A percentile compares a stretch with the other conserved stretches of the same genome.
Conservation (phyloP, 441 rosid species). For the Croton setiger region DNA sequence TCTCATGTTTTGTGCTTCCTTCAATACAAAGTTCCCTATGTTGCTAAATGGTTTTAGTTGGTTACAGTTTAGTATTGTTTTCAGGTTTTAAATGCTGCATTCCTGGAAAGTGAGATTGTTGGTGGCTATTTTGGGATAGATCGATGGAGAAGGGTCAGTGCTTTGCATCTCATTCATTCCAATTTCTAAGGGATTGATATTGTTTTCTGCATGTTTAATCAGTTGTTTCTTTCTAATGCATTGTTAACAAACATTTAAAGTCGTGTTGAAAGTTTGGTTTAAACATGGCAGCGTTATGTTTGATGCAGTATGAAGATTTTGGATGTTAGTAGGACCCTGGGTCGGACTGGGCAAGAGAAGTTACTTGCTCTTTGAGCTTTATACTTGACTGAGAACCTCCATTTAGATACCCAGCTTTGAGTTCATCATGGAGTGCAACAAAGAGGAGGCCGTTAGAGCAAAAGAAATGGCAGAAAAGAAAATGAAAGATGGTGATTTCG, state of each 20-base stretch:
- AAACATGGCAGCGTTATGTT: constrained; percentile 9
- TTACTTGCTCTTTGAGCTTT: constrained; percentile 5
- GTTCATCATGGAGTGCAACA: constrained; percentile 71
- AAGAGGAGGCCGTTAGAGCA: constrained; percentile 86
- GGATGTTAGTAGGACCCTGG: constrained; percentile 6
- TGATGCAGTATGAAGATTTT: constrained; percentile 21
- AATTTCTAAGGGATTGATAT: neutral
- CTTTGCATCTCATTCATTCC: neutral
- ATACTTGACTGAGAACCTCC: neutral
- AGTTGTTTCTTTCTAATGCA: neutral
- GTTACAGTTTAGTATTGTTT: constrained; percentile 1
- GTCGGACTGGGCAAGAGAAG: neutral
- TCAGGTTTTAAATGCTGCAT: constrained; percentile 13
- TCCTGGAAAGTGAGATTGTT: neutral
- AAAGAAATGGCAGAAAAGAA: constrained; percentile 61
- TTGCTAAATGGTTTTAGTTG: neutral
- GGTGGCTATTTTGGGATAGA: neutral
- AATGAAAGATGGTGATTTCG: constrained; percentile 57
- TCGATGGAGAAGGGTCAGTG: neutral
- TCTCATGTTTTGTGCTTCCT: neutral
- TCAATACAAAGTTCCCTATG: neutral
- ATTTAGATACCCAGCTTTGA: constrained; percentile 6
- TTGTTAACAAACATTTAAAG: neutral
- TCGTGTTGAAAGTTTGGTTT: constrained; percentile 2
- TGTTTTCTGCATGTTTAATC: constrained; percentile 13